Percentiles rank a stretch among this genome's conserved stretches.
These are phyloP conservation scores for Asterionellopsis glacialis DNA, from an alignment of 108 stramenopile species.

Conservation along the genomic window DNA sequence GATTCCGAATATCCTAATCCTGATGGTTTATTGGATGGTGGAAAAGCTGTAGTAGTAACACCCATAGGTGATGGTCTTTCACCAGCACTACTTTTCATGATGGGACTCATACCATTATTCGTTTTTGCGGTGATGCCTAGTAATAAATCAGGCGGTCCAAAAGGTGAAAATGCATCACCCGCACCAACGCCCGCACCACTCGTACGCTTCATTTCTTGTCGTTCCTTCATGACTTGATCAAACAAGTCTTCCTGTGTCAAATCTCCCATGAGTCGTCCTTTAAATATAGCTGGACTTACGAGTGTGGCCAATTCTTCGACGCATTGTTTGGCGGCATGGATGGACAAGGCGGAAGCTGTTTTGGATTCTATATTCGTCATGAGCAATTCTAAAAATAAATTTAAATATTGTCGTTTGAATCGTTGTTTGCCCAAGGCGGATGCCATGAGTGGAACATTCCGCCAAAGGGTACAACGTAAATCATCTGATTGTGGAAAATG, in stretches of 20 bases:
- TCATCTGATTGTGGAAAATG: constrained; percentile 86
- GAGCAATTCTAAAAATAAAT: constrained; percentile 73
- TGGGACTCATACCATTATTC: too few species aligned
- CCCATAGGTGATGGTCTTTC: too few species aligned
- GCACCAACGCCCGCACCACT: too few species aligned
- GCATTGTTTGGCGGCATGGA: constrained; percentile 78
- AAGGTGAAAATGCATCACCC: constrained; percentile 39
- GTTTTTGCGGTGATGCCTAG: too few species aligned
- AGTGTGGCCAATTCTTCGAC: constrained; percentile 72
- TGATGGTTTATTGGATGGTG: too few species aligned
- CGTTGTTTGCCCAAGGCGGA: constrained; percentile 70
- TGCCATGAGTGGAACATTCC: constrained; percentile 76
- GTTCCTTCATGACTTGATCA: constrained; percentile 66
- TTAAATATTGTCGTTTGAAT: constrained; percentile 73
- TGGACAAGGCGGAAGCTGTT: constrained; percentile 67
- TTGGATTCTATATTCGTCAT: constrained; percentile 62
- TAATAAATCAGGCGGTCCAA: constrained; percentile 47
- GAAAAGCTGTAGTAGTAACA: too few species aligned
- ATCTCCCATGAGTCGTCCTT: constrained; percentile 73
- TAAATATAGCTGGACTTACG: constrained; percentile 67
- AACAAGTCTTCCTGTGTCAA: constrained; percentile 59
- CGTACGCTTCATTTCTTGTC: constrained; percentile 16
- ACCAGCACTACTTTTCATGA: too few species aligned
- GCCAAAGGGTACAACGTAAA: constrained; percentile 72
- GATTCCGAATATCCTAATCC: too few species aligned